Percentiles rank a stretch among this genome's conserved stretches.
These are phyloP conservation scores for Cyclostephanos tholiformis DNA, from an alignment of 108 stramenopile species.

Conservation along the genomic window DNA sequence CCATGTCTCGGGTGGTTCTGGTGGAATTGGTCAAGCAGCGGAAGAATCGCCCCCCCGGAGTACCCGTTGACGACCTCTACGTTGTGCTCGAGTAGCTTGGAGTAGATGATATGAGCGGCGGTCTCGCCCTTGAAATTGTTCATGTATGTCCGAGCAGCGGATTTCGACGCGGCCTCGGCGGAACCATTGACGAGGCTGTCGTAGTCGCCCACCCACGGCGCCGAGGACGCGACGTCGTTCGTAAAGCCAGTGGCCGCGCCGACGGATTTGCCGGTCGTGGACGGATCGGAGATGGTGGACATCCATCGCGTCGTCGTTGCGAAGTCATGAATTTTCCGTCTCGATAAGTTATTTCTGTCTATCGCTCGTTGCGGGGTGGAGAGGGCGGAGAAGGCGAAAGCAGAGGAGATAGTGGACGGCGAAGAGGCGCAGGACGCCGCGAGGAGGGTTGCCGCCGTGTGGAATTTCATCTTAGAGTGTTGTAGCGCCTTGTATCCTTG, in stretches of 20 bases:
- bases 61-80: constrained; percentile 90
- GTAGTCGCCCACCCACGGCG: constrained; percentile 14
- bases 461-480: constrained; percentile 20
- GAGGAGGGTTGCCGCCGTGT: constrained; percentile 24
- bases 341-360: constrained; percentile 1
- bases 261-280: constrained; percentile 47
- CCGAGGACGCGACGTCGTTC: constrained; percentile 32
- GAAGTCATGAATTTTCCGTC: constrained; percentile 8
- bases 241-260: constrained; percentile 38
- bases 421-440: constrained; percentile 12
- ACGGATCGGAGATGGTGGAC: constrained; percentile 45
- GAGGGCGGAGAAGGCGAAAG: constrained; percentile 16
- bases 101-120: constrained; percentile 85
- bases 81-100: constrained; percentile 79
- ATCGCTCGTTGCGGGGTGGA: background rate
- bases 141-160: constrained; percentile 43
- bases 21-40: constrained; percentile 89
- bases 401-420: constrained; percentile 6
- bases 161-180: constrained; percentile 27
- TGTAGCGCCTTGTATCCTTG: background rate
- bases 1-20: constrained; percentile 78
- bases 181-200: constrained; percentile 39
- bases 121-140: constrained; percentile 65
- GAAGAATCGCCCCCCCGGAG: constrained; percentile 91
- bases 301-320: constrained; percentile 19